phyloP scores from a whole-genome alignment of 148 eudicot species.

The Cornus florida region DNA sequence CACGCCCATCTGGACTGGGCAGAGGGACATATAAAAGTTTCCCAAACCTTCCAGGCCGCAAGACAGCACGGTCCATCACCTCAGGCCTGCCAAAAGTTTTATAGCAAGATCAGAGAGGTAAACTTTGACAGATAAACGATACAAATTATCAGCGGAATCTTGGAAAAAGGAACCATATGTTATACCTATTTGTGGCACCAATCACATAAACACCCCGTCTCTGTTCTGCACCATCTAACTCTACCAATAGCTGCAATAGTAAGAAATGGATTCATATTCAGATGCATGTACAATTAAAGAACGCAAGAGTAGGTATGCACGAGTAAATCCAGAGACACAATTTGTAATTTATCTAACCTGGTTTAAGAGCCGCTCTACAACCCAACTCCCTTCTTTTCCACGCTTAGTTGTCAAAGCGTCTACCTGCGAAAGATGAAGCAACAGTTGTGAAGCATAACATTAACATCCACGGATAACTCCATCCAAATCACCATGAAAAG shows the following conservation, averaged over 20 bases:
- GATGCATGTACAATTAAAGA: neutral
- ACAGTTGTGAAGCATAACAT: slow-evolving; percentile 1
- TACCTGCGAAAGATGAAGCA: slow-evolving; percentile 37
- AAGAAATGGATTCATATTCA: slow-evolving; percentile 9
- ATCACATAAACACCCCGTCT: slow-evolving; percentile 79
- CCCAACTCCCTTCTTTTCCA: slow-evolving; percentile 78
- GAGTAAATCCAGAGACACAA: neutral
- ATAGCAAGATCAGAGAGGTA: neutral
- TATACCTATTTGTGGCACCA: slow-evolving; percentile 92
- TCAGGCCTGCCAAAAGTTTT: slow-evolving; percentile 54
- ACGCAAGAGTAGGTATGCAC: neutral
- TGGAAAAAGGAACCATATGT: neutral
- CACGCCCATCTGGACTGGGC: slow-evolving; percentile 70
- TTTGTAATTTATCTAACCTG: slow-evolving; percentile 42
- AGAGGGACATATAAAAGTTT: slow-evolving; percentile 68
- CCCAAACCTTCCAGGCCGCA: slow-evolving; percentile 85
- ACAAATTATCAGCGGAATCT: neutral
- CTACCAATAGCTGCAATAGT: slow-evolving; percentile 68
- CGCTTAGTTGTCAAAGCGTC: slow-evolving; percentile 82
- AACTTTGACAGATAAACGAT: neutral
- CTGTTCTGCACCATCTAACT: slow-evolving; percentile 75
- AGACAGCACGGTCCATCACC: slow-evolving; percentile 71
- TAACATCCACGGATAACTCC: neutral
- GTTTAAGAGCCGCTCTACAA: slow-evolving; percentile 69
- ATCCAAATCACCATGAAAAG: neutral